Conservation (phyloP, 2,329 filamentous ascomycete genomes). For the Plenodomus biglobosus region DNA sequence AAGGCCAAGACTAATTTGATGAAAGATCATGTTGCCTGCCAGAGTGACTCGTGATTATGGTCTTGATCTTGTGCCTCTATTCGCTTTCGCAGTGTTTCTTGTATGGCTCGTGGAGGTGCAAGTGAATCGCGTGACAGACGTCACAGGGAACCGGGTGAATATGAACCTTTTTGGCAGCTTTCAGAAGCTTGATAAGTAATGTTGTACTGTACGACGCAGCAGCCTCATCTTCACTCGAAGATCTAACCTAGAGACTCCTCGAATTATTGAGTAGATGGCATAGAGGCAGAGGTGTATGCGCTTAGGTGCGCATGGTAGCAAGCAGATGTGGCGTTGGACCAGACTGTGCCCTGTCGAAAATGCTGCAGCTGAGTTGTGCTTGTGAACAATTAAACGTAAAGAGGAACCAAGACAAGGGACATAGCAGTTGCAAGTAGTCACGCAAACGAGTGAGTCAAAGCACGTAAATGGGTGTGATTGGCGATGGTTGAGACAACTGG, state of each 20-base stretch:
- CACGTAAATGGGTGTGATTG: no score
- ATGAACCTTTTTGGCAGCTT: background rate
- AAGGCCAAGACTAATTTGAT: slow-evolving; percentile 4
- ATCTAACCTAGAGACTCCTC: background rate
- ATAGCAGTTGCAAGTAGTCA: no score
- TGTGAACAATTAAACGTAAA: no score
- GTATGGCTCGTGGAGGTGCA: background rate
- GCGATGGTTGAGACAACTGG: no score
- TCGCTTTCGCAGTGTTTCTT: background rate
- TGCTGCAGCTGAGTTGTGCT: no score
- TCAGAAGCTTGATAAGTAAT: no score
- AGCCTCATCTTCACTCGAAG: background rate
- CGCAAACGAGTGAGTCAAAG: no score
- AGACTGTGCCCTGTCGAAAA: background rate
- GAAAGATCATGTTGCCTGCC: slow-evolving; percentile 10
- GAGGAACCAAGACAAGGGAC: no score
- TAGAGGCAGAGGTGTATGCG: background rate
- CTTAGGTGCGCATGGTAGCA: background rate
- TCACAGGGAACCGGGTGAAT: slow-evolving; percentile 1
- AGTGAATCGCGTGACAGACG: slow-evolving; percentile 1
- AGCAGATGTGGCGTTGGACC: background rate
- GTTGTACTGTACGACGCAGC: background rate
- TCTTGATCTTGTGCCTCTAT: background rate
- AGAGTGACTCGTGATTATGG: slow-evolving; percentile 2
- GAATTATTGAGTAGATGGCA: background rate